Base-by-base conservation (phyloP, 2,329 filamentous ascomycete genomes). In the Xylaria sp. region DNA sequence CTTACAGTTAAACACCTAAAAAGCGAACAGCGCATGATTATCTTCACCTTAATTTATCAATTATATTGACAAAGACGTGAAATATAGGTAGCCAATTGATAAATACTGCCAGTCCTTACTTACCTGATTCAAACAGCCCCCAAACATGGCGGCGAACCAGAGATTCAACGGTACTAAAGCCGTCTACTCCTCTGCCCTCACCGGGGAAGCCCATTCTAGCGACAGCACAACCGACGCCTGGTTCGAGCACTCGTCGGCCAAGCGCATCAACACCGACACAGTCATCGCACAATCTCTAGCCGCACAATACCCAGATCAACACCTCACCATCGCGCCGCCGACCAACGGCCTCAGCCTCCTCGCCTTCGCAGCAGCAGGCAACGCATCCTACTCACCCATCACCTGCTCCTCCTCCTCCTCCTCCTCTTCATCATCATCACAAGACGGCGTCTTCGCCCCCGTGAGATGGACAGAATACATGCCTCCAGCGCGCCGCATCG, bases 261-360 rank as follows among this genome's bases (percentile, higher is more conserved):
- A 76, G 54, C 80, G 82, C 54, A 70, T 82, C 75, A 81, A 81
- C 74, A 85, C 84, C 2, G 81, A 85, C 68, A 74, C 79, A 3
- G 72, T 84, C 54, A 79, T 86, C 65, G 77, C 81, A 42, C 71
- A 75, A 16, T 74, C 82, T 0, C 78, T 86, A 29, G 80, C 78
- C 58, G 72, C 78, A 40, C 78, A 84, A 59, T 85, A 86, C 64
- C 83, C 84, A 3, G 68, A 79, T 25, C 80, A 84, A 16, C 72
- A 82, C 40, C 77, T 85, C 12, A 78, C 82, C 32, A 79, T 84
- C 60, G 78, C 78, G 5, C 78, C 80, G 1, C 71, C 75, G 21
- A 51, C 44, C 6, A 76, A 71, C 21, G 76, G 77, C 68, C 74
- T 73, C 5, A 63, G 84, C 65, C 77, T 86, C n/a, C 76, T 85